Base-by-base conservation (phyloP, 2,329 filamentous ascomycete genomes). In the Fusarium staphyleae region DNA sequence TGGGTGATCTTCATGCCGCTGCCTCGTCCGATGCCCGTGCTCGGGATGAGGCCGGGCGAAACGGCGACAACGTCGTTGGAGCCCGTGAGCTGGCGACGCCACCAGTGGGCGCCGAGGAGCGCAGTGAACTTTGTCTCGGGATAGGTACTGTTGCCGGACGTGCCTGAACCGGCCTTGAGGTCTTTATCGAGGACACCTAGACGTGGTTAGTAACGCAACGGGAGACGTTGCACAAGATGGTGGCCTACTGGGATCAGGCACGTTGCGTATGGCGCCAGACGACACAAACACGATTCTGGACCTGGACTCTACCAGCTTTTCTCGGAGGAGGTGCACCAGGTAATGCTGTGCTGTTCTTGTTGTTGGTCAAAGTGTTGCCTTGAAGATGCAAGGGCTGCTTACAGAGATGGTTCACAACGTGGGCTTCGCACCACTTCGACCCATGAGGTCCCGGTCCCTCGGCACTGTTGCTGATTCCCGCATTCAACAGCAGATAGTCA, bases 351-450 rank as follows among this genome's bases (percentile, higher is more conserved):
- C 80, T 83, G 44, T 26, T 14, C 9, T 10, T 3, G 12, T 10
- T 9, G 39, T 64, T 11, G 68, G 62, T 24, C 22, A 8, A 24
- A 8, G 9, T 2, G 8, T 8, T 9, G 22, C 3, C 5, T 6
- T 24, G 8, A 8, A 16, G 13, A 15, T 16, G 16, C 12, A 16
- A 24, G 3, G 16, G 16, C 9, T 6, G 49, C 75, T 61, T 45
- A 82, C 80, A 77, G 8, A 83, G 70, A 49, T 82, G 79, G 54
- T 84, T 84, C 15, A 84, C 80, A 13, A 83, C 66, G 24, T 78
- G 75, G 0, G 73, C 32, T 65, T 83, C 78, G 61, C 77, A 79
- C 81, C 81, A 83, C 61, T 77, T 77, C 2, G 75, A 78, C 3
- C 76, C 77, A 44, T 74, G 58, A 0, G 74, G 72, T 0, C 73